Base-by-base conservation (phyloP, 768 basidiomycete species). In the Pisolithus marmoratus region DNA sequence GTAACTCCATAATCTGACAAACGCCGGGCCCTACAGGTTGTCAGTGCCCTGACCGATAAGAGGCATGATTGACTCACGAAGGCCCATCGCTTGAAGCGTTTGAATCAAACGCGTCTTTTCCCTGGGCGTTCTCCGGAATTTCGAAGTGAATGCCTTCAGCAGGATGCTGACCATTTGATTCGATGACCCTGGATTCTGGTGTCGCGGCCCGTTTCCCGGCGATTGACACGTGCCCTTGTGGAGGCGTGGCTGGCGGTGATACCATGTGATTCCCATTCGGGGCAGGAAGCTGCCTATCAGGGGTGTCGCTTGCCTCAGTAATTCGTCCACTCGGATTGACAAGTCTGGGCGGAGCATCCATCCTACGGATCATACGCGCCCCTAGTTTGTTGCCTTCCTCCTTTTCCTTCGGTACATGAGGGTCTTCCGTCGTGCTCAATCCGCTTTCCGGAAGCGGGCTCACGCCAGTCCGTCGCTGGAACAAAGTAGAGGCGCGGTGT, bases 321-420 rank as follows among this genome's bases (percentile, higher is more conserved):
- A 89, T 75, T 78, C 76, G 81, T 5, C 89, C 89, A 57, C 80
- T 90, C 3, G 89, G 89, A 60, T 90, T 78, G 23, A 91, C 74
- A 2, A 78, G 80, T 61, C 80, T 81, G 6, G 85, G 87, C 1
- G 81, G 77, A 44, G 76, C 78, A 52, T 87, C 80, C 73, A 86
- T 76, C 46, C 89, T 74, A 27, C 81, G 78, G 51, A 93, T 90
- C 88, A 91, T 90, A 50, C 89, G 82, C 23, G 85, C 72, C 45
- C 78, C 70, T 6, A 92, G 52, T 48, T 60, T 70, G 49, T 24
- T 60, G 7, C 49, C 44, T 1, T 6, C 40, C 12, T 69, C 76
- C 22, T 66, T 70, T 34, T 53, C 60, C 26, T 37, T 50, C 1
- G 56, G 47, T 20, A 59, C 50, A 12, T 50, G 56, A 14, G 45